These are phyloP conservation scores for Peronosclerospora sorghi DNA, from an alignment of 352 stramenopile species.

Conservation along the genomic window DNA sequence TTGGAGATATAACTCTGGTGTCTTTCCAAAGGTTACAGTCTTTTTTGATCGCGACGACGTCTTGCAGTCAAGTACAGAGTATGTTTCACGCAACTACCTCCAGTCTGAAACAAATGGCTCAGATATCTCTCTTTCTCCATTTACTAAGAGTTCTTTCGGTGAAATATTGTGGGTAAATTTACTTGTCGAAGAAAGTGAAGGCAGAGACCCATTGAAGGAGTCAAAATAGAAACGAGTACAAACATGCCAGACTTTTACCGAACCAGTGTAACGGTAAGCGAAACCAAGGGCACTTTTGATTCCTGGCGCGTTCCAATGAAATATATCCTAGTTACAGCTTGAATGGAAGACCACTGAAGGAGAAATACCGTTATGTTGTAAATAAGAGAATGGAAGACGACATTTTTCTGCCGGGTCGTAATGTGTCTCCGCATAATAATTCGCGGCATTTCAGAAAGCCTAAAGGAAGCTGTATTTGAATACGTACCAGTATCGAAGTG, in stretches of 20 bases:
- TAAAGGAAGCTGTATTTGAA: slow-evolving; percentile 27
- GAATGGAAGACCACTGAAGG: slow-evolving; percentile 17
- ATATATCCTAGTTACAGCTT: slow-evolving; percentile 26
- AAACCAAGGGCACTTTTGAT: slow-evolving; percentile 40
- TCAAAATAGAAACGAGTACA: slow-evolving; percentile 38
- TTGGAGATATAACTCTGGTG: slow-evolving; percentile 4
- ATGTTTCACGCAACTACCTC: slow-evolving; percentile 20
- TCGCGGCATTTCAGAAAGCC: slow-evolving; percentile 30
- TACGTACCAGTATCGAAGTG: slow-evolving; percentile 52
- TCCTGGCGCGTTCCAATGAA: slow-evolving; percentile 8
- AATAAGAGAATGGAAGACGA: slow-evolving; percentile 34
- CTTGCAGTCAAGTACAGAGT: slow-evolving; percentile 27
- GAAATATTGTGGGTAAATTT: slow-evolving; percentile 58
- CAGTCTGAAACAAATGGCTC: slow-evolving; percentile 2
- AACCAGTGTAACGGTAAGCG: slow-evolving; percentile 23
- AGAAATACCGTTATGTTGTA: slow-evolving; percentile 25
- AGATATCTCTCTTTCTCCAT: slow-evolving; percentile 38
- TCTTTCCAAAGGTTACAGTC: slow-evolving; percentile 34
- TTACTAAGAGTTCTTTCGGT: slow-evolving; percentile 56
- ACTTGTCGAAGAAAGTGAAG: slow-evolving; percentile 65
- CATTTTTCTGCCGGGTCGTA: slow-evolving; percentile 40
- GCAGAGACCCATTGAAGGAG: slow-evolving; percentile 60
- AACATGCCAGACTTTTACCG: background rate
- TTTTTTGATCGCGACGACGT: slow-evolving; percentile 37
- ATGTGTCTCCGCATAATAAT: slow-evolving; percentile 23